Evolutionary conservation across 2,329 filamentous ascomycete species (phyloP), one percentile per base, ranked within the genome.

Genomic region (Didymella pinodella): DNA sequence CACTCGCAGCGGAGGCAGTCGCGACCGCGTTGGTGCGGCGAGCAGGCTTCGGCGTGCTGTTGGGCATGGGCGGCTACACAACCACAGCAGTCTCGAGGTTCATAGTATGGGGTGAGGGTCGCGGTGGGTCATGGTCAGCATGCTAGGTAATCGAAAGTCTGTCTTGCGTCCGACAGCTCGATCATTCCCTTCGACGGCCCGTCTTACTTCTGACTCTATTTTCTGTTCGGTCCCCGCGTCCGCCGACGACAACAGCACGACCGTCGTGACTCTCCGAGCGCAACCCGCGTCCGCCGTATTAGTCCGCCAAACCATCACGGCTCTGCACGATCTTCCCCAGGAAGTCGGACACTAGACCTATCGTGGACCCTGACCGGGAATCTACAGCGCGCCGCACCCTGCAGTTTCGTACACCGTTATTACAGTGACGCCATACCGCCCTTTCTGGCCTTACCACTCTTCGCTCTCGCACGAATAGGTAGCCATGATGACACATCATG

Each of bases 41-140:
- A 54, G 59, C 61, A 47, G 59, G 18, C 16, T 48, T 28, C 46
- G 56, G 43, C 43, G 59, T 59, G 50, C 32, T 59, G 36, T 63
- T 61, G 54, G 67, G 61, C 68, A 72, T 72, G 62, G 61, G 54
- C 48, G 55, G 54, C 54, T 56, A 58, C 48, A 48, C 43, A 51
- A 46, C 36, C 49, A 48, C 31, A 29, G 54, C 48, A 44, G 59
- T 60, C 51, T 48, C 50, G 40, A 48, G 32, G 12, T 44, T 44
- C 41, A 44, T 44, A n/a, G 22, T 28, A 32, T 54, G 45, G 31
- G 22, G 46, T 12, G 11, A 28, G 14, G 25, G 46, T 44, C 25
- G 43, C 54, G 7, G 46, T 32, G 25, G 38, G 20, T 46, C 50
- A 59, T 54, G 46, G 40, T 36, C 48, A 54, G 50, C 56, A 41